Evolutionary conservation across 2,329 filamentous ascomycete species (phyloP).

Genomic region (Herpomyces periplanetae): DNA sequence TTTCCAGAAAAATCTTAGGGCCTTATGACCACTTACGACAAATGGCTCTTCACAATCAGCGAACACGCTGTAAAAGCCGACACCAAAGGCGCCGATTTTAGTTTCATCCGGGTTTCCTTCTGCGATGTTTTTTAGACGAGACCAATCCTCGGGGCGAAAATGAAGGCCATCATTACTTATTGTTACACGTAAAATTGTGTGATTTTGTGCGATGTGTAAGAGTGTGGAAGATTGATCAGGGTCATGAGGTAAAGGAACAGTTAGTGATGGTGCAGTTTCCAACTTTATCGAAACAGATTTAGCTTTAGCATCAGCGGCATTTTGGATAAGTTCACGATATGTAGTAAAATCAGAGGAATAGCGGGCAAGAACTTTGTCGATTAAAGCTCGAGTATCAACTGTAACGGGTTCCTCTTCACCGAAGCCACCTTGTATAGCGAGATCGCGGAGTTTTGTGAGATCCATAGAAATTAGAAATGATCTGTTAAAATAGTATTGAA

Average conservation of each 20-base stretch:
- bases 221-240: conserved; percentile 22
- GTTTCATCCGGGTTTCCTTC: conserved; percentile 96
- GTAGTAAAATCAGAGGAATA: conserved; percentile 67
- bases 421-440: too few relatives aligned
- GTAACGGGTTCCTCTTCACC: conserved; percentile 89
- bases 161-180: conserved; percentile 69
- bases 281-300: conserved; percentile 61
- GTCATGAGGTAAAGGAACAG: conserved; percentile 28
- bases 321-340: conserved; percentile 74
- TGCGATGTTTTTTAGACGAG: conserved; percentile 71
- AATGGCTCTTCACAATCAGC: conserved; percentile 94
- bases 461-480: too few relatives aligned
- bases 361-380: conserved; percentile 81
- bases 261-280: conserved; percentile 51
- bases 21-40: conserved; percentile 57
- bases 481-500: too few relatives aligned
- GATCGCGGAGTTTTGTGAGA: too few relatives aligned
- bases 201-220: conserved; percentile 45
- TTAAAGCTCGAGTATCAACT: conserved; percentile 76
- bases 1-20: conserved; percentile 98
- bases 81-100: conserved; percentile 91
- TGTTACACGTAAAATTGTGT: conserved; percentile 50
- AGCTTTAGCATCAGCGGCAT: conserved; percentile 84
- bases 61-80: conserved; percentile 94
- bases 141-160: conserved; percentile 72